phyloP scores from a whole-genome alignment of 805 yeast genomes.

The Suhomyces sp. region DNA sequence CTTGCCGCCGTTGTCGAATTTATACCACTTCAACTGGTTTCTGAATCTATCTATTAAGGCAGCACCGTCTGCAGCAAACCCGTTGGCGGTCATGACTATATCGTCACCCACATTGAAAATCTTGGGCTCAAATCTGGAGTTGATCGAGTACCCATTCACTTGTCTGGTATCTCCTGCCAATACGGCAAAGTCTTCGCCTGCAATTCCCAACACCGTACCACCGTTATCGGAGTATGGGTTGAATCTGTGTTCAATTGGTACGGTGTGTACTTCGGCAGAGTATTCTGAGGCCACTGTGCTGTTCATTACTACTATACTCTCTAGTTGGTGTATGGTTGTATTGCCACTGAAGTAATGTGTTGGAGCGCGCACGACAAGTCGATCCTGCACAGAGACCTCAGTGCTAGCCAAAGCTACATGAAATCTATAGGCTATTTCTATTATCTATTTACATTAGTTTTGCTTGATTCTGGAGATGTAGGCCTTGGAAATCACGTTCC shows the following conservation, averaged over 20 bases:
- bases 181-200: conserved; percentile 95
- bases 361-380: conserved; percentile 4
- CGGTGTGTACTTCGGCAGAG: conserved; percentile 41
- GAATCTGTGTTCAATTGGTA: conserved; percentile 87
- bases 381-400: background rate
- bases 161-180: conserved; percentile 98
- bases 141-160: conserved; percentile 88
- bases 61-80: conserved; percentile 92
- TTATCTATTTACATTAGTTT: conserved; percentile 15
- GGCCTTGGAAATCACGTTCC: conserved; percentile 80
- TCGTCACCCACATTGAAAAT: conserved; percentile 87
- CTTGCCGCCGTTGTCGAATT: conserved; percentile 76
- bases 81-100: conserved; percentile 86
- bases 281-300: conserved; percentile 65
- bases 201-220: conserved; percentile 95
- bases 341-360: conserved; percentile 1
- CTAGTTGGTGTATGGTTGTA: background rate
- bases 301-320: conserved; percentile 16
- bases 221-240: conserved; percentile 95
- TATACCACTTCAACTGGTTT: conserved; percentile 82
- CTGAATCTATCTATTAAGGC: conserved; percentile 76
- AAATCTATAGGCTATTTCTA: too few species aligned
- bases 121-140: conserved; percentile 89
- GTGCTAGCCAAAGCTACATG: too few species aligned
- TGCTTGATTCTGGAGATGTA: conserved; percentile 75